A percentile compares a stretch with the other conserved stretches of the same genome.
Evolutionary conservation across 2,329 filamentous ascomycete genomes (phyloP).

Genomic region (Nemania sp.): DNA sequence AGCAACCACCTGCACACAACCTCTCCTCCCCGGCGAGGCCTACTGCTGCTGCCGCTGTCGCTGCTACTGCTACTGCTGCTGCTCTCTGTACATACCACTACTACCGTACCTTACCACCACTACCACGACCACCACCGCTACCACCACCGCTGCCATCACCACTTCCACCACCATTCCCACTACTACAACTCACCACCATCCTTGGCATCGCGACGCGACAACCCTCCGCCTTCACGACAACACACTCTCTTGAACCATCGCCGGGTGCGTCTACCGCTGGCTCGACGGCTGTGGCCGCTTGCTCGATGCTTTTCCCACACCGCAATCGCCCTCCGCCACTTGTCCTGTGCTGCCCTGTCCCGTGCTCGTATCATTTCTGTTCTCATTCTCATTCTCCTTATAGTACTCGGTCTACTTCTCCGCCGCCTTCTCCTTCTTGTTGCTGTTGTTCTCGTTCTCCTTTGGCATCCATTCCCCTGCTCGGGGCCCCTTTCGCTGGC

Average conservation of each 20-base stretch:
- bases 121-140: conserved; percentile 1
- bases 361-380: too few relatives aligned
- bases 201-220: too few relatives aligned
- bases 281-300: too few relatives aligned
- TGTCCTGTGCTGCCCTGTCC: neutral
- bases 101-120: conserved; percentile 17
- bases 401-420: too few relatives aligned
- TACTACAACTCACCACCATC: neutral
- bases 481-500: conserved; percentile 6
- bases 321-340: neutral
- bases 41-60: conserved; percentile 18
- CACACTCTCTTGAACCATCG: too few relatives aligned
- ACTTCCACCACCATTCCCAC: conserved; percentile 1
- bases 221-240: too few relatives aligned
- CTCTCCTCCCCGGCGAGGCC: conserved; percentile 23
- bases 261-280: too few relatives aligned
- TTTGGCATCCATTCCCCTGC: conserved; percentile 1
- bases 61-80: too few relatives aligned
- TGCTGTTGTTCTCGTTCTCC: neutral
- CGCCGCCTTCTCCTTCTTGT: too few relatives aligned
- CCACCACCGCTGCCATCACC: neutral
- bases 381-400: too few relatives aligned
- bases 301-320: too few relatives aligned
- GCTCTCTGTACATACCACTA: too few relatives aligned
- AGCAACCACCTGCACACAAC: conserved; percentile 26